Percentiles rank a stretch among this genome's conserved stretches.
Conservation (phyloP, 106 monocot genomes). For the Chionographis japonica region DNA sequence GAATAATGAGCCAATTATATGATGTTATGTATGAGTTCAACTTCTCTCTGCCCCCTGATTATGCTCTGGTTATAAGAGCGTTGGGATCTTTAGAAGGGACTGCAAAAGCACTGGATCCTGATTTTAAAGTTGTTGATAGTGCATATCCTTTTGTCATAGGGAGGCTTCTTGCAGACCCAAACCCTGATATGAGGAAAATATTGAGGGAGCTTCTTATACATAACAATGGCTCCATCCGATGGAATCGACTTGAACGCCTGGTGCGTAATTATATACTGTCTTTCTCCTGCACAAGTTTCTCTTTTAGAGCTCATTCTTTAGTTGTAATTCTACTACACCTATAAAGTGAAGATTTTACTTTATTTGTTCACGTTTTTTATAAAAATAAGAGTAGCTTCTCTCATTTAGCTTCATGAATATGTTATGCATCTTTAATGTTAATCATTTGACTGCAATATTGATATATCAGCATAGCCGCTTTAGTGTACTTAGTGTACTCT, state of each 20-base stretch:
- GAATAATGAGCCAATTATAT: constrained; percentile 83
- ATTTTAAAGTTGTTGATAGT: constrained; percentile 92
- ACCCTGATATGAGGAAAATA: constrained; percentile 90
- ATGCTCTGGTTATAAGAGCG: constrained; percentile 90
- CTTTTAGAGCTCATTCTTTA: neutral
- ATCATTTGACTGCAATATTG: no score
- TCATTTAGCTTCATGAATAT: no score
- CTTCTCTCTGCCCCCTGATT: constrained; percentile 91
- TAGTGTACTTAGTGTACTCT: no score
- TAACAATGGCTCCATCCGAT: constrained; percentile 83
- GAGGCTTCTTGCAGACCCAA: constrained; percentile 80
- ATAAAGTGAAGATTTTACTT: neutral
- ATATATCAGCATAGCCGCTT: no score
- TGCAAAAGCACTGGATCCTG: constrained; percentile 94
- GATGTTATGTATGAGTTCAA: constrained; percentile 97
- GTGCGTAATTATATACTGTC: constrained; percentile 18
- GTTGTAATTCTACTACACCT: neutral
- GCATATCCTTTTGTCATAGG: constrained; percentile 96
- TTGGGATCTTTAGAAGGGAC: constrained; percentile 96
- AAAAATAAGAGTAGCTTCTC: no score
- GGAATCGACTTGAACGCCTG: constrained; percentile 94
- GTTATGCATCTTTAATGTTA: no score
- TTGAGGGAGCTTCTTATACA: constrained; percentile 78
- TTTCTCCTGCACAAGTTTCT: neutral
- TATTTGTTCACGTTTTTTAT: no score